Conservation (phyloP, 1,284 basidiomycete genomes). For the Cystobasidium sp. region DNA sequence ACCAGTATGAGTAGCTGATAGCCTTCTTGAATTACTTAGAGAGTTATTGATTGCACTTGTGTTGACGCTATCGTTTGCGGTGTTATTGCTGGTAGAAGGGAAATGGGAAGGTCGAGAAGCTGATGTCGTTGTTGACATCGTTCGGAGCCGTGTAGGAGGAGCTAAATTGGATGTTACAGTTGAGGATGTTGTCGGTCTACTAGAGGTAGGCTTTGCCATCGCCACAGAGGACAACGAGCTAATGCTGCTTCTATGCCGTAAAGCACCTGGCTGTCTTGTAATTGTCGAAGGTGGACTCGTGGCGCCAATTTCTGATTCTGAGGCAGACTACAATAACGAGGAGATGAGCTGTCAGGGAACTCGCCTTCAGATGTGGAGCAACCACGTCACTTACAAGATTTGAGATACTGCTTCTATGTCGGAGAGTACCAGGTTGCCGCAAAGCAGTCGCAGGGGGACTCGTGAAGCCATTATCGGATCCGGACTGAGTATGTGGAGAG, state of each 20-base stretch:
- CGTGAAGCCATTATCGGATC: constrained; percentile 1
- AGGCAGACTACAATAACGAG: neutral
- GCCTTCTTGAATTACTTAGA: constrained; percentile 1
- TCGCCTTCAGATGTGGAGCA: neutral
- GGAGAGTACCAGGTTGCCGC: constrained; percentile 18
- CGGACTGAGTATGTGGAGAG: neutral
- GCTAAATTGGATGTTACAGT: neutral
- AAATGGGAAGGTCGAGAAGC: constrained; percentile 1
- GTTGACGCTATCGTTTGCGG: neutral
- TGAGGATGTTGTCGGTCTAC: neutral
- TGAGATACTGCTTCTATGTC: constrained; percentile 21
- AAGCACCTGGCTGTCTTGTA: neutral
- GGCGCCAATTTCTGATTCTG: neutral
- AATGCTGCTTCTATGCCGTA: constrained; percentile 26
- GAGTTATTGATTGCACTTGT: neutral
- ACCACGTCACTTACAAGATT: constrained; percentile 5
- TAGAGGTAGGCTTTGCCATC: neutral
- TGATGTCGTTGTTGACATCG: constrained; percentile 4
- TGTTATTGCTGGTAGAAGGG: neutral
- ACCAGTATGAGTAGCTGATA: constrained; percentile 31
- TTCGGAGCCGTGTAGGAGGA: neutral
- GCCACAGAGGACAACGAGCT: constrained; percentile 20
- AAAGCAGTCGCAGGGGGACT: neutral
- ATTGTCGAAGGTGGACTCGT: constrained; percentile 6
- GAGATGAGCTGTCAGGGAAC: neutral